Evolutionary conservation across 106 monocot genomes (phyloP), one percentile per base, ranked within the genome.

Genomic region (Amphibolis antarctica): DNA sequence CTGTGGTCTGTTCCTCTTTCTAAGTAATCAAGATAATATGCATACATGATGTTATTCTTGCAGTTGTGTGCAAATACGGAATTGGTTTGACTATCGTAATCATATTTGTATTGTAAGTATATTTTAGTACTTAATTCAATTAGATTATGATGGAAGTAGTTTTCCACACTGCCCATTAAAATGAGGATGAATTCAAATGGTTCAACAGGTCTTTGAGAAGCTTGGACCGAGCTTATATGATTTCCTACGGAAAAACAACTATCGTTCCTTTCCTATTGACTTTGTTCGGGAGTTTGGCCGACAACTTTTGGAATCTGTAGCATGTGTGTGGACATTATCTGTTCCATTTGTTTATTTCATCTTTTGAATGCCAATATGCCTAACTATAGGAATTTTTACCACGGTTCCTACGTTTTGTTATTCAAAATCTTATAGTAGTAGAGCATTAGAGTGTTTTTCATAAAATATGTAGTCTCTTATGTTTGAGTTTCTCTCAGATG

Each of bases 81-180:
- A 89, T 81, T 96, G 94, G 94, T 96, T 96, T 89, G 94, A 96
- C 81, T 96, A 96, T 84, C 94, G 86, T 78, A 96, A 89, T 80
- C 94, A 96, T 84, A 84, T 96, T 71, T 96, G 94, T 84, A 96
- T 96, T 72, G 94, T 96, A 86, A 96, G 94, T 96, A 86, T 75
- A 71, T 72, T 48, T 59, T 71, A 50, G 56, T 70, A 61, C 31
- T 42, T 74, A n/a, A 60, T 73, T 75, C 77, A 60, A 71, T 71
- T 80, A 46, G 43, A 54, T 71, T 71, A 63, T 52, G 31, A 58
- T 64, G 64, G 62, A 42, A 43, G 21, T 53, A 22, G 52, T 62
- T 66, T 63, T 52, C 20, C 26, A 30, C 44, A 69, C 24, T 76
- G 47, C 55, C 64, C 47, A 44, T 28, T 46, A 64, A 76, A 65